These are phyloP conservation scores for Botryosphaeria agaves DNA, from an alignment of 2,329 filamentous ascomycete genomes.

Conservation along the genomic window DNA sequence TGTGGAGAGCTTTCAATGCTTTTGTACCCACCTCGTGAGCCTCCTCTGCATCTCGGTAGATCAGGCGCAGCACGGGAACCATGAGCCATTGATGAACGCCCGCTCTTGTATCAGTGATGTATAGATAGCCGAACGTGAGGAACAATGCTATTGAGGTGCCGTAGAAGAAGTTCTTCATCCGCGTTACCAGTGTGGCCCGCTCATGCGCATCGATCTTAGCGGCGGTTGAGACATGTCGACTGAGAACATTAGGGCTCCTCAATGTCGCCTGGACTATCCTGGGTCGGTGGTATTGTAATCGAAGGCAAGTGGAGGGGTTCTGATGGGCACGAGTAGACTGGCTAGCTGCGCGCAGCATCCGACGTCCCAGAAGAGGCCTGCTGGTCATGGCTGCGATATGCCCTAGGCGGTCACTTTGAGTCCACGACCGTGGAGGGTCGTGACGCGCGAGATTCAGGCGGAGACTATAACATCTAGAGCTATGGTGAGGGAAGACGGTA, in stretches of 20 bases:
- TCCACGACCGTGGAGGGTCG: no score
- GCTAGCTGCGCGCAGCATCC: no score
- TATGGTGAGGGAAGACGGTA: no score
- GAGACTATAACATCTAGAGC: no score
- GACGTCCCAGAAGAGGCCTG: no score
- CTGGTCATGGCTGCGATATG: no score
- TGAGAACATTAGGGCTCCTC: not conserved
- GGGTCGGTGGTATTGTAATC: no score
- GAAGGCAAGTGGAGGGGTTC: not conserved
- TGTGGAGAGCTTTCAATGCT: slow-evolving; percentile 54
- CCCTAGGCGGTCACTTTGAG: no score
- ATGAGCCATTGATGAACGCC: slow-evolving; percentile 34
- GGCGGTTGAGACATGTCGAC: not conserved
- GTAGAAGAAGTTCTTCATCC: slow-evolving; percentile 31
- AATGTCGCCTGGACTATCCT: not conserved
- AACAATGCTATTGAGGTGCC: slow-evolving; percentile 36
- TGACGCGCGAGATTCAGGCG: no score
- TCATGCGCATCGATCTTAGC: not conserved
- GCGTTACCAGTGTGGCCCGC: slow-evolving; percentile 12
- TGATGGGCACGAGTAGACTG: not conserved
- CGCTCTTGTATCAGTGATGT: slow-evolving; percentile 35
- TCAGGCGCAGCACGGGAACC: slow-evolving; percentile 43
- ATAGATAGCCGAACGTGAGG: slow-evolving; percentile 29
- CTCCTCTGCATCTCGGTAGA: slow-evolving; percentile 68
- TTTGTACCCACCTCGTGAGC: slow-evolving; percentile 71